Evolutionary conservation across 2,329 filamentous ascomycete species (phyloP), one percentile per base, ranked within the genome.

Genomic region (Catunica adiposa): DNA sequence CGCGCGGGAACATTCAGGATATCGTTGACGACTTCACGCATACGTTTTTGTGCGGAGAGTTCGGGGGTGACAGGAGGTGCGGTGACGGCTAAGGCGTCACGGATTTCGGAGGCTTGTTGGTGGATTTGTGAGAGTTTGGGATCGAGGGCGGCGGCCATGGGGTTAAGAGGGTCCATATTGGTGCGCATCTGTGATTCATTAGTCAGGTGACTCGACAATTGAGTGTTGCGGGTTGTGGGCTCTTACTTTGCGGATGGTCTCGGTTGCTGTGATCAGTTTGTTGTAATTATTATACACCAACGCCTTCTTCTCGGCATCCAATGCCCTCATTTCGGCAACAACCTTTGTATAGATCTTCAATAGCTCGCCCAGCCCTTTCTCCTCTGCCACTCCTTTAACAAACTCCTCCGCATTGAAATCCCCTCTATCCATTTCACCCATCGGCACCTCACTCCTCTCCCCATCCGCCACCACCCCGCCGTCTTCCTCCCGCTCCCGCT

Each of bases 271-370:
- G 61, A 98, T 96, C 61, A 98, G 71, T 70, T 97, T 97, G 62
- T 85, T 92, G 68, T 97, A 98, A 66, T 98, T 98, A 67, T 98
- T 90, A 67, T 98, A 98, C 3, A 98, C 92, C 59, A 98, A 71
- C 1, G 90, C 89, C 70, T 98, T 98, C 68, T 92, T 85, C 74
- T 98, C 92, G 23, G 90, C 90, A 64, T 97, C 92, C 17, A 98
- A 74, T 1, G 87, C 89, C 38, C 89, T 73, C 51, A 95, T 90
- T 70, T 97, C 90, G 61, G 80, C 77, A 61, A 90, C 69, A 8
- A 90, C 73, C 22, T 79, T 76, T 50, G 83, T 81, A 65, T 92
- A 89, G 1, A 83, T 73, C 54, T 74, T 74, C 63, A 92, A 65
- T 54, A 92, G 71, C 55, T 84, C 83, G 63, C 82, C 78, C 34